Conservation (phyloP, 352 stramenopile species). For the Globisporangium abappressorium region DNA sequence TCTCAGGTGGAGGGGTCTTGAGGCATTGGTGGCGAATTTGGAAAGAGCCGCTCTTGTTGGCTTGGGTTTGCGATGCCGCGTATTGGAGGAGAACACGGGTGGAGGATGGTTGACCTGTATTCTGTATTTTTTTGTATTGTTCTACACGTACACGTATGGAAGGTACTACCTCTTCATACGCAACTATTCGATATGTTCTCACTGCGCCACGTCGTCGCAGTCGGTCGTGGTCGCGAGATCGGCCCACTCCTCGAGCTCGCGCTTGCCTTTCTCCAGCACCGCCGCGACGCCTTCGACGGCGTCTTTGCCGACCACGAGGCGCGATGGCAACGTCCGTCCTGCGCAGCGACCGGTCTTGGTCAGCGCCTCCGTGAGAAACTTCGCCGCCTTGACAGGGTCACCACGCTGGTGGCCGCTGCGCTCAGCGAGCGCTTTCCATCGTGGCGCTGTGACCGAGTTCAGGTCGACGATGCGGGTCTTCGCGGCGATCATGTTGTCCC, state of each 20-base stretch:
- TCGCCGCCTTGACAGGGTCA: slow-evolving; percentile 20
- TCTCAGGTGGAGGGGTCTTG: too few relatives aligned
- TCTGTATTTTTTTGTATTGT: neutral
- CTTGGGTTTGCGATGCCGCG: neutral
- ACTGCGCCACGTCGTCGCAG: slow-evolving; percentile 19
- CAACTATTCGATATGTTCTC: neutral
- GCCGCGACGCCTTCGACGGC: slow-evolving; percentile 14
- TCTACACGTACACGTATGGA: neutral
- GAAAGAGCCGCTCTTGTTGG: too few relatives aligned
- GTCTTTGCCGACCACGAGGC: slow-evolving; percentile 22
- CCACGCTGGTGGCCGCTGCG: slow-evolving; percentile 18
- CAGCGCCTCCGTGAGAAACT: slow-evolving; percentile 24
- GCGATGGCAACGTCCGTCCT: slow-evolving; percentile 16
- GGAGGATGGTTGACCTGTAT: too few relatives aligned
- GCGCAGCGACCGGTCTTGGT: slow-evolving; percentile 25
- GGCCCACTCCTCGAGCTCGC: slow-evolving; percentile 19
- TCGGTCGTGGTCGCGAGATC: slow-evolving; percentile 17
- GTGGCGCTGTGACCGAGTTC: slow-evolving; percentile 11
- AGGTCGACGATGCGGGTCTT: slow-evolving; percentile 21
- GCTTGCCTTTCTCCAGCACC: slow-evolving; percentile 16
- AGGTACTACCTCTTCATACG: neutral
- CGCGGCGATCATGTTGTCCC: slow-evolving; percentile 15
- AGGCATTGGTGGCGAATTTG: too few relatives aligned
- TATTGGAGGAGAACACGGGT: too few relatives aligned
- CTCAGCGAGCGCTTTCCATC: slow-evolving; percentile 7